A percentile compares a stretch with the other conserved stretches of the same genome.
Evolutionary conservation across 495 filamentous ascomycete genomes (phyloP).

Genomic region (Podospora fimiseda): DNA sequence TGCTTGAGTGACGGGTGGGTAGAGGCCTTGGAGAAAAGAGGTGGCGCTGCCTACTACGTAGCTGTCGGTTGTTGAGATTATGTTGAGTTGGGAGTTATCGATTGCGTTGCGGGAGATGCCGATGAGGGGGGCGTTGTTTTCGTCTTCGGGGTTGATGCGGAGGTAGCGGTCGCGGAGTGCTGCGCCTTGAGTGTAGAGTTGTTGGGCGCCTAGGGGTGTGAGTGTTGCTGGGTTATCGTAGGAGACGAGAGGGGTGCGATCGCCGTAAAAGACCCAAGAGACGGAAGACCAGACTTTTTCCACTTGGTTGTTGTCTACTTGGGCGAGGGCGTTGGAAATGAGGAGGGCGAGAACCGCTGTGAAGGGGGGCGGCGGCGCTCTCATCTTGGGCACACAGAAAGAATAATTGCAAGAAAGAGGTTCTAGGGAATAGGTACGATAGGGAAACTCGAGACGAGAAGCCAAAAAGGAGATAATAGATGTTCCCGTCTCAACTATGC

Average conservation of each 20-base stretch:
- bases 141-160: no score
- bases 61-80: conserved; percentile 29
- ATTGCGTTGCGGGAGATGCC: conserved; percentile 31
- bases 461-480: background rate
- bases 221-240: conserved; percentile 14
- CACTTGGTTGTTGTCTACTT: conserved; percentile 14
- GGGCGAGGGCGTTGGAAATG: conserved; percentile 16
- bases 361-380: background rate
- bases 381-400: background rate
- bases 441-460: background rate
- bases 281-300: conserved; percentile 41
- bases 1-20: conserved; percentile 27
- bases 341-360: conserved; percentile 10
- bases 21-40: conserved; percentile 40
- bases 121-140: conserved; percentile 25
- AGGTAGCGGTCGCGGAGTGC: conserved; percentile 35
- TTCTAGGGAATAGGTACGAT: background rate
- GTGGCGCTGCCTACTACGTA: conserved; percentile 29
- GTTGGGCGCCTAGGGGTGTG: conserved; percentile 38
- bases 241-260: conserved; percentile 29
- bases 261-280: conserved; percentile 36
- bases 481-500: background rate
- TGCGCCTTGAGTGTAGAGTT: conserved; percentile 31
- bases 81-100: conserved; percentile 32
- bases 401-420: background rate